Evolutionary conservation across 2,329 filamentous ascomycete genomes (phyloP).

Genomic region (Thyridium curvatum): DNA sequence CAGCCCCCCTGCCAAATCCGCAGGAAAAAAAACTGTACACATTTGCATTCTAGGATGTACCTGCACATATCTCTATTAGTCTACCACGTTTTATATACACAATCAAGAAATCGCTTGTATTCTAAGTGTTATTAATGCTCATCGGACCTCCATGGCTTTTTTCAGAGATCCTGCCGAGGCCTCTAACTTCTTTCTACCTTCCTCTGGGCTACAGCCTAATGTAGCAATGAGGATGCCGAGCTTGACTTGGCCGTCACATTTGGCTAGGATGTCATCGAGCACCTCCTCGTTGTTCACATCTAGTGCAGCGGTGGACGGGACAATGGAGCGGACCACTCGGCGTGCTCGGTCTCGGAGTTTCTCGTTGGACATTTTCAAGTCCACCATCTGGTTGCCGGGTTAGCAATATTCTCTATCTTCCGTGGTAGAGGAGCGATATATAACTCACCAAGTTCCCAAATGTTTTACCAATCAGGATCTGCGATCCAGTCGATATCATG

Average conservation of each 20-base stretch:
- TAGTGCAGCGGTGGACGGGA: not conserved
- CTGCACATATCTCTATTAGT: no score
- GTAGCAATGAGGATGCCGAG: constrained; percentile 7
- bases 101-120: no score
- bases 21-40: no score
- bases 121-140: no score
- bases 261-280: constrained; percentile 2
- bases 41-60: no score
- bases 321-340: constrained; percentile 2
- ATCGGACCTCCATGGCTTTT: no score
- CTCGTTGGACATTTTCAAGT: constrained; percentile 9
- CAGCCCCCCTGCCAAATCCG: no score
- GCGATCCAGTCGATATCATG: constrained; percentile 35
- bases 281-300: constrained; percentile 2
- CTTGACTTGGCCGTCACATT: constrained; percentile 7
- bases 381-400: constrained; percentile 6
- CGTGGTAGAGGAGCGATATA: not conserved
- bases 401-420: not conserved
- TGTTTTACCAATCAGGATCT: constrained; percentile 33
- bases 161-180: constrained; percentile 1
- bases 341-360: constrained; percentile 8
- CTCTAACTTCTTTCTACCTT: constrained; percentile 5
- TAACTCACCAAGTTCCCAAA: constrained; percentile 30
- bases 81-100: no score
- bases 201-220: constrained; percentile 1